A percentile compares a stretch with the other conserved stretches of the same genome.
Conservation (phyloP, 1,284 basidiomycete species). For the Phellinidium pouzarii region DNA sequence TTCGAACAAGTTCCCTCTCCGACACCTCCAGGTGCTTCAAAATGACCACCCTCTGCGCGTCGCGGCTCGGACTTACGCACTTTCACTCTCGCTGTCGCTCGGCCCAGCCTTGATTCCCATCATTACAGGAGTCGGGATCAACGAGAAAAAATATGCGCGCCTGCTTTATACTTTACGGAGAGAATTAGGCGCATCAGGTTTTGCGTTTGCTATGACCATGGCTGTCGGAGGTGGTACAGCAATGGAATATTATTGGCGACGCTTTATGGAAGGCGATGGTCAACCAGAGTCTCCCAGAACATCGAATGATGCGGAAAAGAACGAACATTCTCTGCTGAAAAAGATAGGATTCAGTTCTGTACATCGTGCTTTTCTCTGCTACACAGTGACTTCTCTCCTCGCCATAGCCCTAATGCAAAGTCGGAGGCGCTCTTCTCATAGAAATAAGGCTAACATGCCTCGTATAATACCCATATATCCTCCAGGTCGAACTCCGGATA, state of each 20-base stretch:
- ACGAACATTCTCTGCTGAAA: background rate
- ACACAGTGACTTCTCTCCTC: constrained; percentile 49
- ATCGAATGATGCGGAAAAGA: background rate
- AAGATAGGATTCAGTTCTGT: constrained; percentile 17
- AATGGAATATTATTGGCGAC: constrained; percentile 41
- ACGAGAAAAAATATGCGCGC: constrained; percentile 23
- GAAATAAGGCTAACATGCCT: constrained; percentile 17
- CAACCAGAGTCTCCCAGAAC: constrained; percentile 12
- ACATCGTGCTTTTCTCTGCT: constrained; percentile 50
- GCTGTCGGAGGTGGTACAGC: constrained; percentile 57
- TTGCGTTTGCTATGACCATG: constrained; percentile 59
- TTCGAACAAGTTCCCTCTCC: background rate
- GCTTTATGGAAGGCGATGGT: constrained; percentile 23
- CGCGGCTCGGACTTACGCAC: constrained; percentile 56
- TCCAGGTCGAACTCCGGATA: constrained; percentile 2
- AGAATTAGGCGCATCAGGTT: constrained; percentile 53
- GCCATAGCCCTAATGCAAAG: constrained; percentile 52
- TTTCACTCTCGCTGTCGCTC: constrained; percentile 60
- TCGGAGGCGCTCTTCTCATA: constrained; percentile 28
- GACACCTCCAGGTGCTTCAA: constrained; percentile 8
- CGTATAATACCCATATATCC: constrained; percentile 21
- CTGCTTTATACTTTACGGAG: constrained; percentile 41
- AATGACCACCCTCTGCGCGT: constrained; percentile 50
- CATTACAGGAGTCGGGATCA: constrained; percentile 29
- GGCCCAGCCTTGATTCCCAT: constrained; percentile 55